Base-by-base conservation (phyloP, 257 asterid genomes). In the Nicotiana otophora region DNA sequence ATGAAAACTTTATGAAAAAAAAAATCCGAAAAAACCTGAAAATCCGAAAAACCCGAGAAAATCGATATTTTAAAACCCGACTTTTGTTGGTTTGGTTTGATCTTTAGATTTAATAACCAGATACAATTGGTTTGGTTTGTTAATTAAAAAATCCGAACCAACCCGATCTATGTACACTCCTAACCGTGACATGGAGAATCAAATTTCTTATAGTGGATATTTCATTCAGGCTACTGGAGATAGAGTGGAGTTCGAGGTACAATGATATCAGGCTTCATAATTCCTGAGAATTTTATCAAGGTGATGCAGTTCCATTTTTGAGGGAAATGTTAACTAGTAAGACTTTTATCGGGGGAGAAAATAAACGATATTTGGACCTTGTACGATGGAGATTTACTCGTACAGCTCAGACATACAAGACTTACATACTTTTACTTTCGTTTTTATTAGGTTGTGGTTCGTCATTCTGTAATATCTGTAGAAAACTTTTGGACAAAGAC, bases 141-240 rank as follows among this genome's bases (percentile, higher is more conserved):
- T 23, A 23, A 23, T 23, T 23, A 23, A 23, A 23, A 23, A 23
- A 23, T 23, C 1, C 26, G 26, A 23, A 23, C 26, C 26, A 23
- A 23, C 26, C 26, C 26, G 26, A 23, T 23, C 26, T 23, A 23
- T 23, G 26, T 23, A 23, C 26, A 23, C 26, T 23, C 26, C 26
- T 23, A 31, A 20, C 7, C 36, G 4, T 46, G 23, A 26, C 70
- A 28, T 60, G 42, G n/a, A 33, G 19, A 33, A 57, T 78, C 11
- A 58, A 58, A 55, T 34, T 10, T 78, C 57, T 60, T 1, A 58
- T 61, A 19, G 16, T 39, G 28, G 30, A 39, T 79, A 39, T 84
- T 61, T 42, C 65, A 16, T 55, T 10, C 88, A 87, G 90, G 88
- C 83, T n/a, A 20, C 77, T 5, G 90, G 86, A 69, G 82, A 84